Conservation (phyloP, 2,329 filamentous ascomycete species). For the Venturiaceae sp. region DNA sequence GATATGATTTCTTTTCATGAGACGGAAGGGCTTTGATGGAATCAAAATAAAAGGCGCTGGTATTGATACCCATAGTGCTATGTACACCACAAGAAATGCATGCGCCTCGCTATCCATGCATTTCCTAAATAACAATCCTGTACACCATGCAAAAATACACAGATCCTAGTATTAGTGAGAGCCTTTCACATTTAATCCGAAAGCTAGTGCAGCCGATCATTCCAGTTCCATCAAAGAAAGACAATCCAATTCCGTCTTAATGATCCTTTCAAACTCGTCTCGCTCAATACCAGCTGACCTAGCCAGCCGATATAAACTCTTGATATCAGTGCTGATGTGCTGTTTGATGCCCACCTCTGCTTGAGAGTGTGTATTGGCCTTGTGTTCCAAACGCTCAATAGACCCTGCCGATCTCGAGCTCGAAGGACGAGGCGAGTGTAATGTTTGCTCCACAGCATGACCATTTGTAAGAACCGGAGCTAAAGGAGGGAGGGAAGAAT, state of each 20-base stretch:
- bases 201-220: too few relatives aligned
- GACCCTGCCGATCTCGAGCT: conserved; percentile 36
- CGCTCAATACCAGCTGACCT: conserved; percentile 62
- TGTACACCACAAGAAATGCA: not conserved
- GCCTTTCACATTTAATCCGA: too few relatives aligned
- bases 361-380: conserved; percentile 48
- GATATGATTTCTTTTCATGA: not conserved
- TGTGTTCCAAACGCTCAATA: conserved; percentile 49
- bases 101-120: not conserved
- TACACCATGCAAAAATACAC: not conserved
- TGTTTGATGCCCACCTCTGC: conserved; percentile 67
- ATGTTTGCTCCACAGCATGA: conserved; percentile 17
- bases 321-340: conserved; percentile 67
- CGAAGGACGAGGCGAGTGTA: conserved; percentile 28
- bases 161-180: too few relatives aligned
- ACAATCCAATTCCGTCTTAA: conserved; percentile 62
- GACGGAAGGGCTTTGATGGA: not conserved
- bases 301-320: conserved; percentile 65
- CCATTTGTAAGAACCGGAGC: not conserved
- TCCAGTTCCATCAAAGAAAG: conserved; percentile 56
- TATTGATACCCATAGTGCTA: not conserved
- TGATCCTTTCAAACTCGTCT: conserved; percentile 63
- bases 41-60: not conserved
- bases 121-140: not conserved
- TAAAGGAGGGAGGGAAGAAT: conserved; percentile 19